Base-by-base conservation (phyloP, 2,329 filamentous ascomycete genomes). In the Curvularia hawaiiensis region DNA sequence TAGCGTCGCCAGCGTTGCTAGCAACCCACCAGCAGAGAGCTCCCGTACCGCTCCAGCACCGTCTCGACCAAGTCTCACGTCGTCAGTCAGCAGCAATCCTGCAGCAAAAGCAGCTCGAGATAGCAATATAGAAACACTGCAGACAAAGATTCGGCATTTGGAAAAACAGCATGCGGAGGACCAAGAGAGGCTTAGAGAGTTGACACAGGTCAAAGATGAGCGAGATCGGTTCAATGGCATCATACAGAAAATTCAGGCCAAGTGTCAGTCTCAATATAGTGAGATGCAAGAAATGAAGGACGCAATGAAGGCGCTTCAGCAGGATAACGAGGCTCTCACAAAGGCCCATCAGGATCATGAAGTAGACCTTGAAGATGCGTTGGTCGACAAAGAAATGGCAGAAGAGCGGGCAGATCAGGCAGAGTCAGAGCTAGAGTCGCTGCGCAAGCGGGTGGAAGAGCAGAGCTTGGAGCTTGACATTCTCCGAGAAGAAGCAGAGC, bases 361-460 rank as follows among this genome's bases (percentile, higher is more conserved):
- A 30, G 85, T 88, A 3, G 86, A 90, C 7, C 79, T 97, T 70
- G 95, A 99, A 77, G 85, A 95, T 77, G 92, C 92, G 7, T 89
- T 91, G 0, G 80, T 99, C 26, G 95, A 99, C 73, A 87, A 91
- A 44, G 94, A 99, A 76, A 96, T 98, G 90, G 95, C 95, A 0
- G 93, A 99, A 75, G 94, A 97, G 77, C 92, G 88, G 43, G 89
- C 91, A 0, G 95, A 98, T 65, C 87, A 89, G 18, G 82, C 90
- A 50, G 95, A 92, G 73, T 84, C 85, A 1, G 93, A 99, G 71
- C 80, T 96, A 24, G 90, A 96, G 38, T 84, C 86, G 2, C 75
- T 96, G 52, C 91, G 91, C 69, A 79, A 85, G 56, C 92, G 88
- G 70, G 79, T 87, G 1, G 93, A 98, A 74, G 93, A 98, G 75